These are phyloP conservation scores for Simmondsia chinensis DNA, from an alignment of 148 eudicot genomes.

Conservation along the genomic window DNA sequence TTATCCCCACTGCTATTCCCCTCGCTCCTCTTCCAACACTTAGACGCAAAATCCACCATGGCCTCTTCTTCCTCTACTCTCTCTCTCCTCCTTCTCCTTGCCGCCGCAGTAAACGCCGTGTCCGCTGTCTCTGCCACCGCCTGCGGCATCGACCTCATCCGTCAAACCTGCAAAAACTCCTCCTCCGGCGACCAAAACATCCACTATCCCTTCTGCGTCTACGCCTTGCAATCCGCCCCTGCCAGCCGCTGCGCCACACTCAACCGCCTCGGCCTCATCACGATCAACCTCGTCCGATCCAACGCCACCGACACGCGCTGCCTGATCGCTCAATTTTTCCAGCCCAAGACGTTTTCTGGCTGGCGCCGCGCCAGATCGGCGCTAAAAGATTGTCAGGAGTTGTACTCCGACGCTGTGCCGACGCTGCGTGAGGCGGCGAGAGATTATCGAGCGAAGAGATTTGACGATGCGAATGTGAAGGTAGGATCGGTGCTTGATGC, in stretches of 20 bases:
- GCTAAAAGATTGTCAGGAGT: slow-evolving; percentile 37
- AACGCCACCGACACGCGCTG: slow-evolving; percentile 41
- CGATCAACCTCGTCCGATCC: slow-evolving; percentile 25
- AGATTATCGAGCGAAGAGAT: slow-evolving; percentile 14
- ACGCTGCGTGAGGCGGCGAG: slow-evolving; percentile 25
- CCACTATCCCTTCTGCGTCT: slow-evolving; percentile 21
- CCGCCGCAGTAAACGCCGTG: not conserved
- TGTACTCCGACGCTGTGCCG: slow-evolving; percentile 33
- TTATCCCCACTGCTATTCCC: too few relatives aligned
- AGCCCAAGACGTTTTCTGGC: slow-evolving; percentile 5
- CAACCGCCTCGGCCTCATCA: slow-evolving; percentile 26
- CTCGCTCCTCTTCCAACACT: too few relatives aligned
- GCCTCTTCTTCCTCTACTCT: not conserved
- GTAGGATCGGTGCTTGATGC: slow-evolving; percentile 49
- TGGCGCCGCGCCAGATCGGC: slow-evolving; percentile 8
- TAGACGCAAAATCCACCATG: not conserved
- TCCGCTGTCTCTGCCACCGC: slow-evolving; percentile 2
- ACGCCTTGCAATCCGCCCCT: slow-evolving; percentile 21
- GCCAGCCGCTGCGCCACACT: slow-evolving; percentile 13
- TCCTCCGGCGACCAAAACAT: slow-evolving; percentile 17
- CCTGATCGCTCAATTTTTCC: slow-evolving; percentile 13
- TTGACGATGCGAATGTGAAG: slow-evolving; percentile 39
- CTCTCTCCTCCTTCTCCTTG: not conserved
- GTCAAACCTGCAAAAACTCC: slow-evolving; percentile 21
- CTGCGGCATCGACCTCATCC: slow-evolving; percentile 5